A percentile compares a stretch with the other conserved stretches of the same genome.
Conservation (phyloP, 176 grass and related monocot genomes). For the Metroxylon sagu region DNA sequence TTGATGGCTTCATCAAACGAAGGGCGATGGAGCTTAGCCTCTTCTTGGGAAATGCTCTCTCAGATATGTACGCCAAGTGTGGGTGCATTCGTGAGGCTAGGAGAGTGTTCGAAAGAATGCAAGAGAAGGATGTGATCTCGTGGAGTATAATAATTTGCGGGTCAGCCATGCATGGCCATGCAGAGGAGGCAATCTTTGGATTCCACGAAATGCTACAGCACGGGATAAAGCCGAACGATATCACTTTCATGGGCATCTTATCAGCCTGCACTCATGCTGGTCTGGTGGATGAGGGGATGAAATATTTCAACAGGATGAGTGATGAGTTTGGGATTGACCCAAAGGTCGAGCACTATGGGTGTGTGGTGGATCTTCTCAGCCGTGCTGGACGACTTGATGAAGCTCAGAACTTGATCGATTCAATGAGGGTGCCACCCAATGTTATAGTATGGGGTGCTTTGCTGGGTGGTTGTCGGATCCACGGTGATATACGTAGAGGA, state of each 20-base stretch:
- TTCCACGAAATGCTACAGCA: conserved; percentile 25
- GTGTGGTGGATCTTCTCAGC: conserved; percentile 46
- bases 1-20: conserved; percentile 15
- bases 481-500: conserved; percentile 6
- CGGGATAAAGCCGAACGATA: conserved; percentile 17
- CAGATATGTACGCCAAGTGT: conserved; percentile 57
- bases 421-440: conserved; percentile 33
- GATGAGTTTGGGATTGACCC: conserved; percentile 20
- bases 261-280: conserved; percentile 53
- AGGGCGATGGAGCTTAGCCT: conserved; percentile 2
- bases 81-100: conserved; percentile 25
- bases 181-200: conserved; percentile 22
- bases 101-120: conserved; percentile 18
- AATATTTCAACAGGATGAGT: conserved; percentile 36
- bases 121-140: conserved; percentile 31
- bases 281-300: conserved; percentile 17
- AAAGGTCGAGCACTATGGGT: conserved; percentile 38
- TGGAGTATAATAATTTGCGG: conserved; percentile 46
- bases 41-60: conserved; percentile 33
- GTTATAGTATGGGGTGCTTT: conserved; percentile 37
- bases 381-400: conserved; percentile 17
- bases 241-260: conserved; percentile 49
- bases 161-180: conserved; percentile 37
- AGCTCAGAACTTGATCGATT: conserved; percentile 26
- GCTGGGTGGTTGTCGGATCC: conserved; percentile 17